Evolutionary conservation across 2,329 filamentous ascomycete species (phyloP), one percentile per base, ranked within the genome.

Genomic region (Cercospora citrullina): DNA sequence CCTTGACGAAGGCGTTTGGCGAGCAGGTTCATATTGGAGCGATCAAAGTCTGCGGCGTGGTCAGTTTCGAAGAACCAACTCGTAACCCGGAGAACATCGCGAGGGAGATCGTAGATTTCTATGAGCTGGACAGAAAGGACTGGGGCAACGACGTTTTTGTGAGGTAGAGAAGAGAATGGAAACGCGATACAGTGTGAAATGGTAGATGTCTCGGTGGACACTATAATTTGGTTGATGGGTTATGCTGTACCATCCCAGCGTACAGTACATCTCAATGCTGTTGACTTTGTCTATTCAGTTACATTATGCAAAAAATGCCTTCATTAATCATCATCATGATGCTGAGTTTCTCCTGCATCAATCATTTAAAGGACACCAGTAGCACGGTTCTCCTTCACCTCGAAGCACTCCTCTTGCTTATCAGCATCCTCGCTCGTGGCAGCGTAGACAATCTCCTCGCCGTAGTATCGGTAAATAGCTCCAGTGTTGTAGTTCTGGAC

Each of bases 401-500:
- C 45, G 58, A 74, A 74, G 4, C 66, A 48, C 6, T 48, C 23
- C 63, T 68, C 28, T 67, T 73, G 72, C 68, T 68, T 61, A n/a
- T 65, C 60, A 5, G 68, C 69, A 16, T 74, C 39, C 4, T 12
- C 10, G 42, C 73, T 68, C 3, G 73, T 75, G 6, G 69, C 68
- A 62, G 72, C 64, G 55, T 74, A 74, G 5, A 74, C 72, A 9
- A 58, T 67, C 60, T 70, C 63, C 10, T 75, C 59, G 45, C 73
- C 72, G 31, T 51, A 72, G 66, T 68, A 75, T 16, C 58, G 63
- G 63, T 70, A 71, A 4, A 57, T 51, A 1, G 58, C 57, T 9
- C 57, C 48, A 4, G 60, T 59, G 5, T 64, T 45, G 9, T 62
- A 31, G 18, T 65, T 57, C 10, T 51, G 33, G 28, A 70, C 67